Conservation (phyloP, 257 asterid species). For the Solanum appendiculatum region DNA sequence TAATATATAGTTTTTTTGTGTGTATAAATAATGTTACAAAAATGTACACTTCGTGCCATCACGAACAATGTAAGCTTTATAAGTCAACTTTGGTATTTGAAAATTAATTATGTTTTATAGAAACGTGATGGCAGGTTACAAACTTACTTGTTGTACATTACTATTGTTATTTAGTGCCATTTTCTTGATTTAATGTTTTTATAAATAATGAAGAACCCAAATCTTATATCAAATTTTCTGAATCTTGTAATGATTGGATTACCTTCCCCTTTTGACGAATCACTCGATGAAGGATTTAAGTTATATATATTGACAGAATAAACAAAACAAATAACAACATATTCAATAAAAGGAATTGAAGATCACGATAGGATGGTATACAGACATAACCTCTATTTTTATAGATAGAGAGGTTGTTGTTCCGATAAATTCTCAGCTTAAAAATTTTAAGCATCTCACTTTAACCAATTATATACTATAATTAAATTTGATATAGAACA, state of each 20-base stretch:
- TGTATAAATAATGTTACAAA: background rate
- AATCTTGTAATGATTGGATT: background rate
- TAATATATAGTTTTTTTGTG: slow-evolving; percentile 13
- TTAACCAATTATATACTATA: no score
- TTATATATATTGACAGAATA: background rate
- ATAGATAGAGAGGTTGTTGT: no score
- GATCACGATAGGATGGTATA: no score
- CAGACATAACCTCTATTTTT: no score
- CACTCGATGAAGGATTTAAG: no score
- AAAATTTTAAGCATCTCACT: no score
- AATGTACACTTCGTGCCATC: slow-evolving; percentile 21
- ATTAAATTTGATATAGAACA: no score
- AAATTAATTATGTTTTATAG: background rate
- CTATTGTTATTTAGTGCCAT: background rate
- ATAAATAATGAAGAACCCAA: background rate
- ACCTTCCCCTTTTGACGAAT: background rate
- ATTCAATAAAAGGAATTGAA: no score
- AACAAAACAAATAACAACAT: no score
- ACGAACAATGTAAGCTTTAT: background rate
- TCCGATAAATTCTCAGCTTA: no score
- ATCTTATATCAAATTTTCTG: background rate
- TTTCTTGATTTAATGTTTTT: background rate
- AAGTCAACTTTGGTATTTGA: background rate
- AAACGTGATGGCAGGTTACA: slow-evolving; percentile 9
- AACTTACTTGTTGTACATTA: background rate